phyloP scores from a whole-genome alignment of 371 early-diverging fungal genomes.

The Cokeromyces recurvatus region DNA sequence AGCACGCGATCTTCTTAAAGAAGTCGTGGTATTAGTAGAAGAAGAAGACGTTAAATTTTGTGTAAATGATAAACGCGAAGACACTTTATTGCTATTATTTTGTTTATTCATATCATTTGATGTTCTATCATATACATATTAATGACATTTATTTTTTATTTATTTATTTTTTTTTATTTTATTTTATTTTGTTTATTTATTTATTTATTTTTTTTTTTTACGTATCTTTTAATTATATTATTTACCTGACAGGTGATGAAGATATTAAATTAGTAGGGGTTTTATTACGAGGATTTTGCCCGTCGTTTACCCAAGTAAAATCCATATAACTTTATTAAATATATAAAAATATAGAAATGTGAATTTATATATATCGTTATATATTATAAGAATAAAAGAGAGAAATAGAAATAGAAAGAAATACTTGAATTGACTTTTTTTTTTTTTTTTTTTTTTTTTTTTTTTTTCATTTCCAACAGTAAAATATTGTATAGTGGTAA shows the following conservation, averaged over 20 bases:
- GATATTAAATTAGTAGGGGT: not conserved
- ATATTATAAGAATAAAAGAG: too few species aligned
- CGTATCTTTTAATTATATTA: too few species aligned
- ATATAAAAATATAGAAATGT: too few species aligned
- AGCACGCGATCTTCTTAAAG: constrained; percentile 35
- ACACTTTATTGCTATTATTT: not conserved
- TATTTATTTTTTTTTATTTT: not conserved
- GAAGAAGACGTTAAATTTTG: not conserved
- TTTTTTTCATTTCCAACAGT: too few species aligned
- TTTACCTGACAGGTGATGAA: too few species aligned
- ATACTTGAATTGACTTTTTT: too few species aligned
- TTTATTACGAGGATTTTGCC: constrained; percentile 20
- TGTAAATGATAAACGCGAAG: constrained; percentile 14
- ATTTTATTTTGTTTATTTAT: too few species aligned
- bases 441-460: too few species aligned
- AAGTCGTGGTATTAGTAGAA: not conserved
- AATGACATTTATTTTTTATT: not conserved
- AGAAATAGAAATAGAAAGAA: too few species aligned
- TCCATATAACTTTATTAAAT: constrained; percentile 17
- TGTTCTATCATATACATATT: constrained; percentile 1
- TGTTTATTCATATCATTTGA: constrained; percentile 9
- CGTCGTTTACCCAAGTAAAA: constrained; percentile 22
- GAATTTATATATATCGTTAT: not conserved
- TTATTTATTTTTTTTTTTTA: too few species aligned
- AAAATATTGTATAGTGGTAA: too few species aligned